phyloP scores from a whole-genome alignment of 768 basidiomycete genomes.

The Infundibulicybe gibba region DNA sequence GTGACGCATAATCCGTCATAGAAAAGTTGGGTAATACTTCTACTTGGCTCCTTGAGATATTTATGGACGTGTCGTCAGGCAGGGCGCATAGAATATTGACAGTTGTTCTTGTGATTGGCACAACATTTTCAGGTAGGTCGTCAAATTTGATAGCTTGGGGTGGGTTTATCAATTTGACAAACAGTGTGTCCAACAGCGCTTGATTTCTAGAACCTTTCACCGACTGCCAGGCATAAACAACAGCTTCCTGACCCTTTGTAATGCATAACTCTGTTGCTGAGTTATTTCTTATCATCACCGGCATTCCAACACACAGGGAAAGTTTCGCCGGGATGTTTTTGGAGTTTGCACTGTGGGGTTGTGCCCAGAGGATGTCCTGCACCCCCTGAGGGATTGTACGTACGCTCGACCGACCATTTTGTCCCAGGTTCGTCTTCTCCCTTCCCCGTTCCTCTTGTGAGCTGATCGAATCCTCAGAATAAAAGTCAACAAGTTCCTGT shows the following conservation, averaged over 20 bases:
- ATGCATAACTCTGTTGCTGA: too few species aligned
- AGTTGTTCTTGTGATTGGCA: constrained; percentile 12
- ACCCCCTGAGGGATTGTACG: too few species aligned
- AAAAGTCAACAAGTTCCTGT: constrained; percentile 14
- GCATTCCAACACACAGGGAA: too few species aligned
- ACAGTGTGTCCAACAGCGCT: constrained; percentile 20
- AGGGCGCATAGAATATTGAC: constrained; percentile 6
- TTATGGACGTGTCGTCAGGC: constrained; percentile 7
- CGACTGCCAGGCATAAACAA: constrained; percentile 16
- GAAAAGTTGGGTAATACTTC: too few species aligned
- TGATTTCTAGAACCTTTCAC: constrained; percentile 9
- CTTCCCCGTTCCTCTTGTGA: too few species aligned
- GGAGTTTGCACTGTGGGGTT: constrained; percentile 9
- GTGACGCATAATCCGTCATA: too few species aligned
- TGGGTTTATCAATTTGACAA: constrained; percentile 20
- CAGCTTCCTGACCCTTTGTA: constrained; percentile 30
- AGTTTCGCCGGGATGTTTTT: too few species aligned
- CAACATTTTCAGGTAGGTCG: constrained; percentile 25
- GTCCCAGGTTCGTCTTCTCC: constrained; percentile 8
- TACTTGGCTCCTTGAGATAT: constrained; percentile 15
- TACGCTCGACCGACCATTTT: too few species aligned
- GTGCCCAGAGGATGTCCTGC: constrained; percentile 15
- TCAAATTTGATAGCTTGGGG: too few species aligned
- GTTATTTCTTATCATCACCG: too few species aligned
- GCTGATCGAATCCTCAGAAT: too few species aligned